Evolutionary conservation across 2,329 filamentous ascomycete genomes (phyloP).

Genomic region (Aspergillus fijiensis): DNA sequence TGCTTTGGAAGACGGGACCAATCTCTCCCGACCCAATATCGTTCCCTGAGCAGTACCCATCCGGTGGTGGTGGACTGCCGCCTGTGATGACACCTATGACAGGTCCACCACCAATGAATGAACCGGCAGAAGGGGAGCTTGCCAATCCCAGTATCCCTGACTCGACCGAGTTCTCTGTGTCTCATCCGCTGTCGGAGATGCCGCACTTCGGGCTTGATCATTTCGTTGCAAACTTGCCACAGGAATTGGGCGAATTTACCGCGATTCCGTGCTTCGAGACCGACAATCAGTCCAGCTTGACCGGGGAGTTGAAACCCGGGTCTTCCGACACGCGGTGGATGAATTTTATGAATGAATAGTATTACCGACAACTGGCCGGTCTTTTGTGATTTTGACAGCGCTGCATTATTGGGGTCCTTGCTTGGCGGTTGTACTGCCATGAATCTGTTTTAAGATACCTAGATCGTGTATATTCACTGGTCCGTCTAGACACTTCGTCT

Average conservation of each 20-base stretch:
- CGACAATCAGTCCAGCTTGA: slow-evolving; percentile 27
- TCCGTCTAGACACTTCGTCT: not conserved
- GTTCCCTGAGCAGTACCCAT: slow-evolving; percentile 23
- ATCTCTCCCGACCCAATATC: slow-evolving; percentile 34
- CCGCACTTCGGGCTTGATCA: slow-evolving; percentile 40
- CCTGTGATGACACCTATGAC: slow-evolving; percentile 25
- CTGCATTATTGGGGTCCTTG: slow-evolving; percentile 1
- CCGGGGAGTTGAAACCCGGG: slow-evolving; percentile 26
- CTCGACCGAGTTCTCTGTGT: slow-evolving; percentile 29
- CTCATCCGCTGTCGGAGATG: slow-evolving; percentile 32
- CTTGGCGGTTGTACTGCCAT: slow-evolving; percentile 1
- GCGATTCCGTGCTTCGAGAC: slow-evolving; percentile 42
- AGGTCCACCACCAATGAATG: slow-evolving; percentile 14
- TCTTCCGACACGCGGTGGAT: slow-evolving; percentile 32
- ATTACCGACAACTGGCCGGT: not conserved
- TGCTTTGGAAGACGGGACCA: slow-evolving; percentile 48
- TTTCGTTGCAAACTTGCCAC: slow-evolving; percentile 43
- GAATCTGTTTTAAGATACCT: slow-evolving; percentile 16
- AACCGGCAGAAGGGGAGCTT: slow-evolving; percentile 24
- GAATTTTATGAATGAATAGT: slow-evolving; percentile 36
- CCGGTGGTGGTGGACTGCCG: slow-evolving; percentile 10
- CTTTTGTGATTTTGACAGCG: not conserved
- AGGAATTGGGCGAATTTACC: slow-evolving; percentile 42
- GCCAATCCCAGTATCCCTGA: slow-evolving; percentile 22
- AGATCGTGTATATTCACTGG: slow-evolving; percentile 8